Evolutionary conservation across 2,329 filamentous ascomycete species (phyloP).

Genomic region (Calonectria pauciramosa): DNA sequence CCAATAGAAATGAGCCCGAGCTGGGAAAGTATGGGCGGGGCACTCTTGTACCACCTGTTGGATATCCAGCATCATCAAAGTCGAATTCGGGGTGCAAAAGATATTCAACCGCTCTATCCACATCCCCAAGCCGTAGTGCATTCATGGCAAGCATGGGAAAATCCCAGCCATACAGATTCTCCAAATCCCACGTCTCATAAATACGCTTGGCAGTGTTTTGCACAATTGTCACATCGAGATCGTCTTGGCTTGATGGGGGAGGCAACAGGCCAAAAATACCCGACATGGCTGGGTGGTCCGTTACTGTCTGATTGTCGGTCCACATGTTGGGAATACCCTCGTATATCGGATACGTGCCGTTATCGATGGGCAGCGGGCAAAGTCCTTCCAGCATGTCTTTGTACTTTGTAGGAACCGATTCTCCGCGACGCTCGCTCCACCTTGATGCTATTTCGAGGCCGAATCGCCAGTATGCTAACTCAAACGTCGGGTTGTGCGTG

Average conservation of each 20-base stretch:
- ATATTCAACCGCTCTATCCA: neutral
- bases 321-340: neutral
- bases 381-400: neutral
- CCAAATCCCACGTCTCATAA: neutral
- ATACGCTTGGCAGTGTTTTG: neutral
- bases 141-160: neutral
- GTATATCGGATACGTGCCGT: neutral
- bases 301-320: neutral
- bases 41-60: neutral
- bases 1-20: neutral
- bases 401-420: neutral
- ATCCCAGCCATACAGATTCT: neutral
- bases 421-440: neutral
- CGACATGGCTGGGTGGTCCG: neutral
- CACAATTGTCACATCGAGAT: neutral
- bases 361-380: neutral
- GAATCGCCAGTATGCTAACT: neutral
- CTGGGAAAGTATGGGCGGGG: neutral
- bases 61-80: conserved; percentile 4
- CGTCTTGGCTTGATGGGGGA: neutral
- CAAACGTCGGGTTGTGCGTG: neutral
- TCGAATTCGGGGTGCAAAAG: neutral
- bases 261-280: neutral
- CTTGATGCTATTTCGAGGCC: neutral
- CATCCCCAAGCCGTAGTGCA: neutral